phyloP scores from a whole-genome alignment of 2,329 filamentous ascomycete genomes.

The Mariannaea sp. region DNA sequence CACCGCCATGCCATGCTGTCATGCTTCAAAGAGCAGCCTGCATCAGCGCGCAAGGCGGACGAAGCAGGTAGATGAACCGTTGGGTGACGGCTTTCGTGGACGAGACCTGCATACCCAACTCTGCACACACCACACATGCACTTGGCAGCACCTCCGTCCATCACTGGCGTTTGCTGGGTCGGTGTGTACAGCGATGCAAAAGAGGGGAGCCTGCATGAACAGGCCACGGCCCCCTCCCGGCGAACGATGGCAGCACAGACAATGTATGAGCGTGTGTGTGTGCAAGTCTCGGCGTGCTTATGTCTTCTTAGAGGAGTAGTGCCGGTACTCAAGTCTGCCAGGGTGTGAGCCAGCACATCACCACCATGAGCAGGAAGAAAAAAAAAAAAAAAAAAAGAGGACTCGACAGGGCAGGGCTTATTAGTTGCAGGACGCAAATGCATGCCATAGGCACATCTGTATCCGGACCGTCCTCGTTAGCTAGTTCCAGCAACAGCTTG shows the following conservation, averaged over 20 bases:
- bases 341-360: conserved; percentile 34
- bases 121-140: conserved; percentile 11
- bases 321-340: conserved; percentile 18
- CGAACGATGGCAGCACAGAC: conserved; percentile 27
- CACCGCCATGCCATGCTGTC: conserved; percentile 36
- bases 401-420: conserved; percentile 28
- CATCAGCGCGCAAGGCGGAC: conserved; percentile 32
- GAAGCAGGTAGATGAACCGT: conserved; percentile 35
- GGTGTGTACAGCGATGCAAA: conserved; percentile 35
- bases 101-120: conserved; percentile 30
- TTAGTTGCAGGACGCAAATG: conserved; percentile 42
- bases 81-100: conserved; percentile 31
- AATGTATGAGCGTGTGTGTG: conserved; percentile 4
- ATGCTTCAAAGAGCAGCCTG: conserved; percentile 28
- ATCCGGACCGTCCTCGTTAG: conserved; percentile 33
- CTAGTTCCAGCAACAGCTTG: conserved; percentile 22
- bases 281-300: neutral
- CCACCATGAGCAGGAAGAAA: too few relatives aligned
- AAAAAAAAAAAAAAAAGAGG: conserved; percentile 21
- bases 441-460: conserved; percentile 40
- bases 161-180: conserved; percentile 29
- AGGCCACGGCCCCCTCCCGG: conserved; percentile 30
- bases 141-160: conserved; percentile 25
- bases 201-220: conserved; percentile 38
- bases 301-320: conserved; percentile 16